Evolutionary conservation across 306 rosid genomes (phyloP).

Genomic region (Fragaria nilgerrensis): DNA sequence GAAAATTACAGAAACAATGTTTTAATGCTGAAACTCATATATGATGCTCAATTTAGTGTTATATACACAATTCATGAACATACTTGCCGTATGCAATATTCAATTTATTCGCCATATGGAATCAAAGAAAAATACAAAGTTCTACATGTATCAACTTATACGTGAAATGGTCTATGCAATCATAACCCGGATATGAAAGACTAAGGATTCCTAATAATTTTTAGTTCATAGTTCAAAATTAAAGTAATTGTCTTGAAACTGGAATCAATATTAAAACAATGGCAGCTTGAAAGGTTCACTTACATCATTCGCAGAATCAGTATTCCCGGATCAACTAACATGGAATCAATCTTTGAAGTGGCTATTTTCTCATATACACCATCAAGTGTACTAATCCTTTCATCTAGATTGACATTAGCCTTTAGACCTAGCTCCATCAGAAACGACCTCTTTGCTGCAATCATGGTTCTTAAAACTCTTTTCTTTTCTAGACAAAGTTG

Average conservation of each 20-base stretch:
- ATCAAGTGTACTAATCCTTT: slow-evolving; percentile 33
- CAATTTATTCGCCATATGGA: neutral
- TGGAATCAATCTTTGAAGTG: slow-evolving; percentile 32
- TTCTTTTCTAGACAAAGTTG: slow-evolving; percentile 35
- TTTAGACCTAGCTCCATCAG: slow-evolving; percentile 37
- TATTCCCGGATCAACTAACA: slow-evolving; percentile 33
- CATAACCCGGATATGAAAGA: neutral
- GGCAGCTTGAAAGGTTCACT: neutral
- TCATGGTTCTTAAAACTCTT: slow-evolving; percentile 35
- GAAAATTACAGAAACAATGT: neutral
- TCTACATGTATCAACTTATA: neutral
- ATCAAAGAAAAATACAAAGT: neutral
- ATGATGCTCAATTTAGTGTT: neutral
- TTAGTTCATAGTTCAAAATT: neutral
- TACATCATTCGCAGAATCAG: slow-evolving; percentile 37
- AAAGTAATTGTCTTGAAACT: neutral
- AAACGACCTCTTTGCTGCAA: slow-evolving; percentile 36
- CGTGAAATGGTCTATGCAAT: neutral
- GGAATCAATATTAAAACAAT: neutral
- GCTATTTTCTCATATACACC: slow-evolving; percentile 42
- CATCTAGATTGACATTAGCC: slow-evolving; percentile 30
- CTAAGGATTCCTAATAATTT: neutral
- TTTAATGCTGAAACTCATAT: neutral
- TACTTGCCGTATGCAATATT: neutral
- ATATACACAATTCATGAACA: neutral